Base-by-base conservation (phyloP, 2,329 filamentous ascomycete species). In the Claviceps monticola region DNA sequence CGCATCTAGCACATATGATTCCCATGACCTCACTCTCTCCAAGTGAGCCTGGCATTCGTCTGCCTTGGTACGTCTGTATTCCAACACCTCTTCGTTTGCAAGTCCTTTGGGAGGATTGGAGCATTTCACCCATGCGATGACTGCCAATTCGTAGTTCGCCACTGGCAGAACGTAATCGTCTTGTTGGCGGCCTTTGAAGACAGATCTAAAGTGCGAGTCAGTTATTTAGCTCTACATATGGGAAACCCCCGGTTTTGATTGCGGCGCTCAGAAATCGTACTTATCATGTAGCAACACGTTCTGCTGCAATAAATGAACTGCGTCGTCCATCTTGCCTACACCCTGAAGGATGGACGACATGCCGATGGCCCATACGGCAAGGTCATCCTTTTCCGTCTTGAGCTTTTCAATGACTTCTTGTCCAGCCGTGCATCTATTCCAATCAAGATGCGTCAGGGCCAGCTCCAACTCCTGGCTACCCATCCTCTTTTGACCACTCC, bases 401-500 rank as follows among this genome's bases (percentile, higher is more conserved):
- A 80, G 72, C 59, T 69, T 71, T 1, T 63, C 64, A 0, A 72
- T 58, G 0, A 64, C 65, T 44, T 73, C 70, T 0, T 65, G 61
- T 4, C 64, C 56, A 5, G 69, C 71, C 0, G 78, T 79, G 47
- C 79, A 82, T 69, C 88, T 66, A 21, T 71, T 69, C 78, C 79
- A 95, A 0, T 73, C 71, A 11, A 95, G 68, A n/a, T 76, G 75
- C 1, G 64, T 67, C 39, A 88, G 64, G 0, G 82, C 86, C 43
- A 73, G 69, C 47, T 84, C 71, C 14, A 95, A 71, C 54, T 91
- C 78, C 0, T 70, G 68, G 1, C 68, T 60, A 2, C 77, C 72
- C 87, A 95, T 94, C 51, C 88, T 81, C 67, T 87, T 91, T 59
- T 80, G 82, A 0, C 90, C 91, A 61, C 88, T 90, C 90, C 90